Conservation (phyloP, 1,284 basidiomycete species). For the Pseudozyma tsukubaensis region DNA sequence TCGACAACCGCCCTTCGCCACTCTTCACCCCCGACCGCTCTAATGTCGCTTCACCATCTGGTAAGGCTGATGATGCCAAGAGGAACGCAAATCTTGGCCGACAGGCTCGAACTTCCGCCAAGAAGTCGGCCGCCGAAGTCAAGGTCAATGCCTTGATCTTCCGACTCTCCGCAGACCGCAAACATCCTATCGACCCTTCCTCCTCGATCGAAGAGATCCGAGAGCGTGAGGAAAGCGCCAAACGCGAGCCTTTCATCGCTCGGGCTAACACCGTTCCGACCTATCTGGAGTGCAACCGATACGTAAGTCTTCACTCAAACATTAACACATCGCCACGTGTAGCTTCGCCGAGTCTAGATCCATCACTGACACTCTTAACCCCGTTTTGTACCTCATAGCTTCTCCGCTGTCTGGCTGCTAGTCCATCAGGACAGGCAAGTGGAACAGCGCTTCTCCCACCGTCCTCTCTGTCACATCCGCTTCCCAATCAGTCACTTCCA, state of each 20-base stretch:
- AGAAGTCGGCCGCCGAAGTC: slow-evolving; percentile 26
- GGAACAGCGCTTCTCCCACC: slow-evolving; percentile 11
- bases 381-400: slow-evolving; percentile 12
- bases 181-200: slow-evolving; percentile 44
- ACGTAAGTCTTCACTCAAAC: slow-evolving; percentile 71
- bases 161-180: slow-evolving; percentile 35
- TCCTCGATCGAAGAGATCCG: slow-evolving; percentile 33
- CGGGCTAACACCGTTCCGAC: slow-evolving; percentile 85
- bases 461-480: slow-evolving; percentile 42
- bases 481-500: slow-evolving; percentile 35
- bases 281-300: slow-evolving; percentile 85
- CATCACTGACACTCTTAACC: background rate
- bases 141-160: slow-evolving; percentile 42
- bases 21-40: slow-evolving; percentile 41
- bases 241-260: slow-evolving; percentile 74
- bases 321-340: too few relatives aligned
- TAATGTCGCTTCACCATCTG: slow-evolving; percentile 19
- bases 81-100: slow-evolving; percentile 1
- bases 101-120: slow-evolving; percentile 22
- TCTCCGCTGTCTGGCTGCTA: slow-evolving; percentile 27
- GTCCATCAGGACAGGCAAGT: slow-evolving; percentile 22
- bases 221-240: slow-evolving; percentile 29
- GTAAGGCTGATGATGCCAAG: slow-evolving; percentile 9
- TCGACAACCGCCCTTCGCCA: slow-evolving; percentile 30
- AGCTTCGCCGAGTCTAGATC: background rate